phyloP scores from a whole-genome alignment of 495 filamentous ascomycete genomes.

The Talaromyces wortmannii region DNA sequence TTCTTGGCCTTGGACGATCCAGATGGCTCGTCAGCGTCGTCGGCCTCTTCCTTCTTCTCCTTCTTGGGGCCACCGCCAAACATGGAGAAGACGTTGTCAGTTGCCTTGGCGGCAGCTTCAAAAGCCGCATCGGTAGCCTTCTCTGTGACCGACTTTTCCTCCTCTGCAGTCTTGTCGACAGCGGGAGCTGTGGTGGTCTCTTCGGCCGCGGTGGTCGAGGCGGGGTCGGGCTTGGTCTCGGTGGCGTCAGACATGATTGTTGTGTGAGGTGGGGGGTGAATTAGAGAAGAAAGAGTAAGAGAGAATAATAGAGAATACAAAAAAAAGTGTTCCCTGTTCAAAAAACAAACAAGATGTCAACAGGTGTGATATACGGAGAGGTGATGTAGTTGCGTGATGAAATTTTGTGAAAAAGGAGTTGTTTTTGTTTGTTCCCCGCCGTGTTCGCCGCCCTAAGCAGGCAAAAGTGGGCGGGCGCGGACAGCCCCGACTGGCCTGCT shows the following conservation, averaged over 20 bases:
- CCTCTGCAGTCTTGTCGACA: slow-evolving; percentile 16
- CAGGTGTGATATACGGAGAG: too few species aligned
- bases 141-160: slow-evolving; percentile 30
- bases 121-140: slow-evolving; percentile 35
- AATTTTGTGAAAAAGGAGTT: not conserved
- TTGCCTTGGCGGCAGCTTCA: slow-evolving; percentile 47
- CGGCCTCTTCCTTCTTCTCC: slow-evolving; percentile 75
- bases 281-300: not conserved
- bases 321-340: not conserved
- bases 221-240: slow-evolving; percentile 43
- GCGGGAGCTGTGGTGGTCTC: slow-evolving; percentile 17
- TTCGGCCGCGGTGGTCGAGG: slow-evolving; percentile 29
- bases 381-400: not conserved
- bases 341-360: too few species aligned
- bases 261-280: not conserved
- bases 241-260: slow-evolving; percentile 37
- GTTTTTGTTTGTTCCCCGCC: not conserved
- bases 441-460: not conserved
- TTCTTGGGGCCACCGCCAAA: slow-evolving; percentile 88
- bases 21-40: slow-evolving; percentile 72
- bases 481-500: too few species aligned
- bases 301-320: not conserved
- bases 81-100: slow-evolving; percentile 88
- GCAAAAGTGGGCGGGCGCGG: too few species aligned
- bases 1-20: slow-evolving; percentile 83